Conservation (phyloP, 768 basidiomycete species). For the Russula virescens region DNA sequence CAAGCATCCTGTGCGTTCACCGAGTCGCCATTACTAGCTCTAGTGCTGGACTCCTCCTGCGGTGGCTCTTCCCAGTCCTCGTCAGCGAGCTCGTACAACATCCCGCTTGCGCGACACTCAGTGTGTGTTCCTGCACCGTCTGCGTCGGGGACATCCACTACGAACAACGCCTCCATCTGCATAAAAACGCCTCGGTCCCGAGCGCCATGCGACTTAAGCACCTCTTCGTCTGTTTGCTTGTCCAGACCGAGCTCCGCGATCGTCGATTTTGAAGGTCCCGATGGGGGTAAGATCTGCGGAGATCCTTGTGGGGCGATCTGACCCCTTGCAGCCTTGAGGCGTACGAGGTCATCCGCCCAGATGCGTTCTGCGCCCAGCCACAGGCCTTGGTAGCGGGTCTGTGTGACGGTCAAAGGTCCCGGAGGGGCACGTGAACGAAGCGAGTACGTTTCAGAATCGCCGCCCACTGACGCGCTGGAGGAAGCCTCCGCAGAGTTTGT, state of each 20-base stretch:
- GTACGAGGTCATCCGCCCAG: conserved; percentile 80
- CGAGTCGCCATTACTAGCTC: conserved; percentile 32
- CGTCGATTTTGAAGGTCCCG: conserved; percentile 42
- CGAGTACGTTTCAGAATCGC: neutral
- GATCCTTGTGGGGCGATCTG: conserved; percentile 64
- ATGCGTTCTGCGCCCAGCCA: conserved; percentile 91
- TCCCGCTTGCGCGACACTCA: conserved; percentile 66
- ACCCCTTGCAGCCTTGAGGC: conserved; percentile 63
- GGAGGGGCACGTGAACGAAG: conserved; percentile 5
- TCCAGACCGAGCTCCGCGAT: conserved; percentile 18
- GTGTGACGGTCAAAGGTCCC: conserved; percentile 30
- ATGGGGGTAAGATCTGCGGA: conserved; percentile 52
- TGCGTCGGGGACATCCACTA: conserved; percentile 46
- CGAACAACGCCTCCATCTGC: conserved; percentile 57
- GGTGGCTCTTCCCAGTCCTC: conserved; percentile 53
- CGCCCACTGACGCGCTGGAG: neutral
- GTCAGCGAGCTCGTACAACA: conserved; percentile 75
- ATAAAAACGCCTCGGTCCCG: conserved; percentile 64
- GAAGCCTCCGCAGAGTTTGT: neutral
- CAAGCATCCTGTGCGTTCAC: conserved; percentile 16
- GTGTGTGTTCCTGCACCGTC: conserved; percentile 39
- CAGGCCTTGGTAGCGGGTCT: conserved; percentile 67
- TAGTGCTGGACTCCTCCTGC: conserved; percentile 9
- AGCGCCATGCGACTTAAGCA: conserved; percentile 39
- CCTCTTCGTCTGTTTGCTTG: conserved; percentile 14